A percentile compares a stretch with the other conserved stretches of the same genome.
phyloP scores from a whole-genome alignment of 2,329 filamentous ascomycete genomes.

The Monascus ruber region DNA sequence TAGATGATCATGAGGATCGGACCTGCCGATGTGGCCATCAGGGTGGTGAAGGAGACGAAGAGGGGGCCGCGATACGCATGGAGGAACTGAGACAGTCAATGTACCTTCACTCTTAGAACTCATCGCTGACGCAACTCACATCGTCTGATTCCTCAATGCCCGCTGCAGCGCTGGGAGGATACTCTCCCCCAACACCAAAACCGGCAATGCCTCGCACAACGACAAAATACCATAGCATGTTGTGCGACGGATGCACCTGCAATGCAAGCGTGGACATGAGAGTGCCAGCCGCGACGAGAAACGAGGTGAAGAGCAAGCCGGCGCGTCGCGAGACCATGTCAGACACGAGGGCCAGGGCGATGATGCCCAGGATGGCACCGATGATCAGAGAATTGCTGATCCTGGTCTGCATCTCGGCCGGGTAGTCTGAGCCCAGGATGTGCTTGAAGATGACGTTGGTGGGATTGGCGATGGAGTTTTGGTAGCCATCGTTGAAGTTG shows the following conservation, averaged over 20 bases:
- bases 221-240: constrained; percentile 29
- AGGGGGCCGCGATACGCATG: constrained; percentile 21
- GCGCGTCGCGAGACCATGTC: constrained; percentile 18
- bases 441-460: constrained; percentile 23
- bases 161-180: constrained; percentile 26
- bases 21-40: constrained; percentile 23
- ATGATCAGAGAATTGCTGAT: constrained; percentile 20
- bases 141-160: constrained; percentile 25
- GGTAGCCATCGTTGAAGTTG: constrained; percentile 23
- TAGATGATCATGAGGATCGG: constrained; percentile 27
- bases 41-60: constrained; percentile 24
- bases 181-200: constrained; percentile 28
- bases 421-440: constrained; percentile 12
- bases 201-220: constrained; percentile 26
- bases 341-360: constrained; percentile 16
- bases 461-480: constrained; percentile 19
- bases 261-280: constrained; percentile 28
- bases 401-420: constrained; percentile 18
- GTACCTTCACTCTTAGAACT: neutral
- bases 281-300: constrained; percentile 16
- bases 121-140: constrained; percentile 4
- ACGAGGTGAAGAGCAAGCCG: constrained; percentile 18
- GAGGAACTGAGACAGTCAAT: constrained; percentile 8
- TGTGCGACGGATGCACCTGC: constrained; percentile 19
- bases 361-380: constrained; percentile 18